Base-by-base conservation (phyloP, 164 flowering plant species). In the Warburgia ugandensis region DNA sequence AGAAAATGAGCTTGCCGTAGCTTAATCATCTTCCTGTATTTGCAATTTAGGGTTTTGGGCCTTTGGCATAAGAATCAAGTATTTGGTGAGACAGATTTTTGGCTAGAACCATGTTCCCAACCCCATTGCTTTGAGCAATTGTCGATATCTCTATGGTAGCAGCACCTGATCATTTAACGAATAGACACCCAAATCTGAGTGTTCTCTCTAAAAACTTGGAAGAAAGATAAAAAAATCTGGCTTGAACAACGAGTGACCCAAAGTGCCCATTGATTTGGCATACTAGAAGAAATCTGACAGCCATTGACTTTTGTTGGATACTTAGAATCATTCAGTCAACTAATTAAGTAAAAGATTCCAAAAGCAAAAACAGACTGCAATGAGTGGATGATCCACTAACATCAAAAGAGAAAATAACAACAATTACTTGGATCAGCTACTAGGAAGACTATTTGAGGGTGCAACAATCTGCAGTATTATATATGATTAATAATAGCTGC, bases 211-310 rank as follows among this genome's bases (percentile, higher is more conserved):
- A 84, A 83, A 31, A 91, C 71, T 76, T 85, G 84, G 78, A 78
- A 87, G 74, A 83, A 81, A 13, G 98, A 87, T 61, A 45, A 91
- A 58, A 68, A 87, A 91, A 38, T 87, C 98, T 2, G 98, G 98
- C 11, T 58, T 69, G 56, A 79, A 58, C 7, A 91, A 64, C 3
- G 98, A 91, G 27, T 87, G 83, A 27, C 87, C 96, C 35, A 91
- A 77, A 47, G 84, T 75, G 55, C 76, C 90, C 95, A 84, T 84
- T n/a, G n/a, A n/a, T n/a, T n/a, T n/a, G n/a, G n/a, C n/a, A n/a
- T n/a, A n/a, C n/a, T n/a, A n/a, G n/a, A n/a, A n/a, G n/a, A n/a
- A n/a, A n/a, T n/a, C n/a, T n/a, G n/a, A n/a, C n/a, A n/a, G n/a
- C n/a, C n/a, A n/a, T n/a, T n/a, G n/a, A n/a, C n/a, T n/a, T n/a